Evolutionary conservation across 495 filamentous ascomycete genomes (phyloP).

Genomic region (Penicillium roqueforti): DNA sequence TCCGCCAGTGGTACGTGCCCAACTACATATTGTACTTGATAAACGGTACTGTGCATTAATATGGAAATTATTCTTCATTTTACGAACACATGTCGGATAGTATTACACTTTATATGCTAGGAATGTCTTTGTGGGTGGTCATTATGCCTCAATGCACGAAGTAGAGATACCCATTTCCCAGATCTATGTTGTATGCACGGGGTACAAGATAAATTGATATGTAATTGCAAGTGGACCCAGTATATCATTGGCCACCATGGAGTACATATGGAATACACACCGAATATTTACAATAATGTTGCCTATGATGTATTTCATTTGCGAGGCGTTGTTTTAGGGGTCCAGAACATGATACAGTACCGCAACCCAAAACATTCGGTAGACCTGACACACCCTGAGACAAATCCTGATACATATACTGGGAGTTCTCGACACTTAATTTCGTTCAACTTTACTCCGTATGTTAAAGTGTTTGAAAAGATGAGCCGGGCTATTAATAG

Average conservation of each 20-base stretch:
- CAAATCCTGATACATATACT: background rate
- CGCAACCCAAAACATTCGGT: background rate
- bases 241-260: background rate
- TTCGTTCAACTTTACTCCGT: background rate
- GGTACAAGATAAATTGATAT: background rate
- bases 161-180: background rate
- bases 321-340: background rate
- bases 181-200: too few relatives aligned
- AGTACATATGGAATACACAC: background rate
- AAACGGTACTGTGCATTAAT: background rate
- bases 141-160: too few relatives aligned
- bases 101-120: background rate
- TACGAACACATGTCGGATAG: background rate
- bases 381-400: background rate
- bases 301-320: background rate
- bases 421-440: background rate
- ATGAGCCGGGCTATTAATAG: background rate
- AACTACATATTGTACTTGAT: background rate
- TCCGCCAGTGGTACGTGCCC: background rate
- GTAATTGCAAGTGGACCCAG: constrained; percentile 1
- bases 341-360: too few relatives aligned
- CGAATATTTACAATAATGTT: background rate
- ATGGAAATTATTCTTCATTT: background rate
- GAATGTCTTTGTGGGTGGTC: background rate
- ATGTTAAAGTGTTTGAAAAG: background rate